Evolutionary conservation across 768 basidiomycete species (phyloP).

Genomic region (Suillus ampliporus): DNA sequence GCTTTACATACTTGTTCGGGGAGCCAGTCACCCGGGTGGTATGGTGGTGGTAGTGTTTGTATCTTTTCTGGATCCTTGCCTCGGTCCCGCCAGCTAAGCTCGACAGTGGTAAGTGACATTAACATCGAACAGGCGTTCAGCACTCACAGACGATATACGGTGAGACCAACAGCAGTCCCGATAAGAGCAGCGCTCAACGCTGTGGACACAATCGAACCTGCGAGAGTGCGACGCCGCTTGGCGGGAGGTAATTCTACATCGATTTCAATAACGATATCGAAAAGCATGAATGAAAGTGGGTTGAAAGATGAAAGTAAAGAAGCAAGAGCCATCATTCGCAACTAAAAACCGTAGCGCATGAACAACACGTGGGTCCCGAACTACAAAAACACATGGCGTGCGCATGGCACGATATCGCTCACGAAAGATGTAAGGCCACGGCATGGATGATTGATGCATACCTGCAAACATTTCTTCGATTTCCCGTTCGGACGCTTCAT

Average conservation of each 20-base stretch:
- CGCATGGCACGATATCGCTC: constrained; percentile 30
- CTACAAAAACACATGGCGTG: constrained; percentile 25
- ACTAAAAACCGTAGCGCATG: constrained; percentile 20
- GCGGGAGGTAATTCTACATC: constrained; percentile 76
- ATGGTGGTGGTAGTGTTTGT: constrained; percentile 64
- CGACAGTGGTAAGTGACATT: constrained; percentile 8
- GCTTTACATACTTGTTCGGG: constrained; percentile 39
- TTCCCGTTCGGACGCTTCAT: constrained; percentile 41
- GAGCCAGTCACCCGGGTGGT: constrained; percentile 65
- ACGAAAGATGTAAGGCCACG: constrained; percentile 23
- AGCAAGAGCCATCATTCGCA: constrained; percentile 18
- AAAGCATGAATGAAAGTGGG: constrained; percentile 34
- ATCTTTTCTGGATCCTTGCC: constrained; percentile 57
- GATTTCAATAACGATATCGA: constrained; percentile 50
- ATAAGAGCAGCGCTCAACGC: constrained; percentile 87
- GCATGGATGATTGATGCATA: constrained; percentile 34
- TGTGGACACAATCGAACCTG: constrained; percentile 82
- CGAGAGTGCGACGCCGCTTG: constrained; percentile 82
- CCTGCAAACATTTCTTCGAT: constrained; percentile 53
- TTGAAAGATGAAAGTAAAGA: constrained; percentile 19
- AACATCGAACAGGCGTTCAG: background rate
- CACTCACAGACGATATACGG: constrained; percentile 84
- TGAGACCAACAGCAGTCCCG: constrained; percentile 85
- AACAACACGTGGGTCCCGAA: constrained; percentile 23
- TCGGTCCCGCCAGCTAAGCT: constrained; percentile 74